These are phyloP conservation scores for Antarctomyces pellizariae DNA, from an alignment of 495 filamentous ascomycete genomes.

Conservation along the genomic window DNA sequence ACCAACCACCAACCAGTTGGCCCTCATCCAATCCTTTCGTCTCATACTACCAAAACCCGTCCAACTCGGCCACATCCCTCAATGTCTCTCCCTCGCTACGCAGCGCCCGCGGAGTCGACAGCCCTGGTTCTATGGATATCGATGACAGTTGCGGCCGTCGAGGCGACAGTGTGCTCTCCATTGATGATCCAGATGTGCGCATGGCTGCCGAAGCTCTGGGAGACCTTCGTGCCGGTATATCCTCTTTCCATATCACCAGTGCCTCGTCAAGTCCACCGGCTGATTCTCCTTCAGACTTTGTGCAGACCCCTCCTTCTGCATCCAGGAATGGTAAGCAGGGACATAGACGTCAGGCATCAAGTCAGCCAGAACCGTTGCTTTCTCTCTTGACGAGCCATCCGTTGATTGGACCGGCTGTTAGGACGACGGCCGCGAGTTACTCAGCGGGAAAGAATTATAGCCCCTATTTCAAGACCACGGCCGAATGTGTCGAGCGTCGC, in stretches of 20 bases:
- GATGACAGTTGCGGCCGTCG: conserved; percentile 12
- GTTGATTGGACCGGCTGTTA: conserved; percentile 55
- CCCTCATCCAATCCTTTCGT: conserved; percentile 29
- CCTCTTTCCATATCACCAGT: conserved; percentile 4
- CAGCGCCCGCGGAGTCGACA: conserved; percentile 4
- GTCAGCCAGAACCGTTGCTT: conserved; percentile 50
- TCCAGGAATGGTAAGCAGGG: too few species aligned
- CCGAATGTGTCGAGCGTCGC: conserved; percentile 66
- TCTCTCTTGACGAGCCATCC: conserved; percentile 63
- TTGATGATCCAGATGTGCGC: conserved; percentile 65
- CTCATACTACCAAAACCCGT: conserved; percentile 20
- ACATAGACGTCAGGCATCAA: too few species aligned
- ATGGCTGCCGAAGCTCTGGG: conserved; percentile 71
- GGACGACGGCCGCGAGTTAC: conserved; percentile 61
- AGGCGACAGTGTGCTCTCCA: conserved; percentile 33
- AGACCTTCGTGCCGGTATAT: conserved; percentile 56
- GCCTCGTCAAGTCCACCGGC: conserved; percentile 7
- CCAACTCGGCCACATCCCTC: too few species aligned
- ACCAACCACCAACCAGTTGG: conserved; percentile 20
- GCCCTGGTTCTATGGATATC: conserved; percentile 12
- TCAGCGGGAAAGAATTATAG: conserved; percentile 67
- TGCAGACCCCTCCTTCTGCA: conserved; percentile 30
- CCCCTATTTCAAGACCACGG: conserved; percentile 58
- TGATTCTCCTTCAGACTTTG: conserved; percentile 20
- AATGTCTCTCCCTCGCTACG: conserved; percentile 10